Evolutionary conservation across 768 basidiomycete species (phyloP), one percentile per base, ranked within the genome.

Genomic region (Suillus brevipes): DNA sequence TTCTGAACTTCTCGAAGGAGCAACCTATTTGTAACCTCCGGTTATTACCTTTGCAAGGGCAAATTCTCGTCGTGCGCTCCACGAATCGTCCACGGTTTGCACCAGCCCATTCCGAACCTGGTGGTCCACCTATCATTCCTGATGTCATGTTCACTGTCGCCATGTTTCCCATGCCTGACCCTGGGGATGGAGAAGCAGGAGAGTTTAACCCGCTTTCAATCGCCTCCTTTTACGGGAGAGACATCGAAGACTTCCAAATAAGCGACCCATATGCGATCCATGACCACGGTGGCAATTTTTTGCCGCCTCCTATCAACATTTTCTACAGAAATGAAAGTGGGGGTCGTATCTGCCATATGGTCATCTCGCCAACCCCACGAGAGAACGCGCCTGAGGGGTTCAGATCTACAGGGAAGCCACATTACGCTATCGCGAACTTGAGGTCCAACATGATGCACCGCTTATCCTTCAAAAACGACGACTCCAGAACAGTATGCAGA

Each of bases 11-110:
- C 25, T 36, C 37, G 31, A 63, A 86, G 85, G 74, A 75, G 34
- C 83, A 86, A 68, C 75, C 76, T 28, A 84, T 89, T 65, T 80
- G 79, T 62, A 83, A 81, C n/a, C 74, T 86, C 58, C 82, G 85
- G 37, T 78, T 83, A 31, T 71, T 87, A 42, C 85, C 86, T 2
- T 73, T 76, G 16, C 87, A 88, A 70, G 74, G 77, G 10, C 79
- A 85, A 61, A 73, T 89, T 14, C 75, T 89, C 25, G 77, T 87
- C 61, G 78, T 87, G 55, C 85, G 87, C 42, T 76, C 78, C 4
- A 67, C 83, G 56, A 72, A 69, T 47, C 69, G 71, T 43, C 67
- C 69, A 40, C 58, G 31, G 20, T 45, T 45, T 6, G 20, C 55
- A 6, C 66, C 69, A 1, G 31, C 3, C 31, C 16, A 25, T 23